Conservation (phyloP, 495 filamentous ascomycete species). For the Aspergillus hancockii region DNA sequence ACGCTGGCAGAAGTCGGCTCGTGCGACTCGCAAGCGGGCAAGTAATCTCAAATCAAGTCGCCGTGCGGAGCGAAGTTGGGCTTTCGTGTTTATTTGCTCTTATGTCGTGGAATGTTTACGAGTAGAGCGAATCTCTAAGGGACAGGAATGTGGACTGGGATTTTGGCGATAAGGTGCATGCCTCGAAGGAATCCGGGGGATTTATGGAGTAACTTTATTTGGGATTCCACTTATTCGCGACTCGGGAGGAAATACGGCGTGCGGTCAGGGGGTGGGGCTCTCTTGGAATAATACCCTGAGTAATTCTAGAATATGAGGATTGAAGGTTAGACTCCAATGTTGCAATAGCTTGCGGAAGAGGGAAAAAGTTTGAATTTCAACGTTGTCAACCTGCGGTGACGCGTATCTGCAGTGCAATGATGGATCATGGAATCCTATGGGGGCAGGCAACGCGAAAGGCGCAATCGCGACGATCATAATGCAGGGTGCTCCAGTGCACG, state of each 20-base stretch:
- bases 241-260: background rate
- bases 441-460: constrained; percentile 19
- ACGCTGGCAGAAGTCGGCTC: background rate
- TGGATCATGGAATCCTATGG: constrained; percentile 16
- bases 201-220: constrained; percentile 5
- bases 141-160: constrained; percentile 4
- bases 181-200: background rate
- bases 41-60: background rate
- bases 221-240: constrained; percentile 5
- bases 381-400: constrained; percentile 29
- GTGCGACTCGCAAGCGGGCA: background rate
- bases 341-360: constrained; percentile 1
- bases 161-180: constrained; percentile 10
- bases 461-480: constrained; percentile 32
- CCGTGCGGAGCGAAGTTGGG: background rate
- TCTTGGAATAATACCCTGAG: background rate
- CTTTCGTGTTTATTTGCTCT: constrained; percentile 7
- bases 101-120: constrained; percentile 10
- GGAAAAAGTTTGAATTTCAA: background rate
- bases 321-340: constrained; percentile 16
- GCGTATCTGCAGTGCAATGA: constrained; percentile 34
- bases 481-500: constrained; percentile 26
- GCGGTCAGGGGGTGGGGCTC: background rate
- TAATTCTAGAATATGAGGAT: constrained; percentile 2
- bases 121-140: background rate